A percentile compares a stretch with the other conserved stretches of the same genome.
Conservation (phyloP, 2,329 filamentous ascomycete species). For the Nothophaeocryptopus gaeumannii region DNA sequence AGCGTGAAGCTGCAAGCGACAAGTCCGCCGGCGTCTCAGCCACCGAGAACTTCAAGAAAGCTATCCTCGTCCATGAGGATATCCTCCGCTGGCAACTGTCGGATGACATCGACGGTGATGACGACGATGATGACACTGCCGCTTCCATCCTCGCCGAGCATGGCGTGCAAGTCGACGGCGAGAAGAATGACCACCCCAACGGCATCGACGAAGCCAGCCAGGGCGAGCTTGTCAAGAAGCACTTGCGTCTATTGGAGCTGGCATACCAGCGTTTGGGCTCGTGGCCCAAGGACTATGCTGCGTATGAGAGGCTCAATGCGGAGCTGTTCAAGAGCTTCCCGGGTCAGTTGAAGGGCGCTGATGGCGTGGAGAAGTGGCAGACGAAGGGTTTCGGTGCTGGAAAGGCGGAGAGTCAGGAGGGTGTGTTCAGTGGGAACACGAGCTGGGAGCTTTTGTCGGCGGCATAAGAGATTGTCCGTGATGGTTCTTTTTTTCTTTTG, state of each 20-base stretch:
- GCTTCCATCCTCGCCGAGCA: constrained; percentile 38
- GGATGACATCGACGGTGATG: constrained; percentile 31
- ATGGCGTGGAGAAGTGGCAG: constrained; percentile 50
- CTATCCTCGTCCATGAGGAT: constrained; percentile 35
- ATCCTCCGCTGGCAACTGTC: constrained; percentile 30
- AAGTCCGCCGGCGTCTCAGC: constrained; percentile 36
- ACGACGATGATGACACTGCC: constrained; percentile 38
- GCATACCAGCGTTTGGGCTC: constrained; percentile 43
- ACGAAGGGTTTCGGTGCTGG: constrained; percentile 46
- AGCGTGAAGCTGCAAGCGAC: constrained; percentile 36
- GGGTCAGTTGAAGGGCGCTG: constrained; percentile 40
- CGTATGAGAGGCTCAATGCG: constrained; percentile 49
- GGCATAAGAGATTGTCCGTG: too few species aligned
- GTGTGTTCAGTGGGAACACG: constrained; percentile 32
- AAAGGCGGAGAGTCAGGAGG: constrained; percentile 45
- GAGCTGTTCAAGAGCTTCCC: constrained; percentile 44
- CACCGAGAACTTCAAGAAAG: constrained; percentile 41
- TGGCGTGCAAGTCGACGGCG: constrained; percentile 32
- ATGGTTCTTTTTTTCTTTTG: too few species aligned
- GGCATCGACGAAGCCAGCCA: constrained; percentile 28
- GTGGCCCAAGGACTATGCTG: constrained; percentile 48
- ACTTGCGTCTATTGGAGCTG: constrained; percentile 39
- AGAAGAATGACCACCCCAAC: constrained; percentile 24
- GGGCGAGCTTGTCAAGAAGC: constrained; percentile 34
- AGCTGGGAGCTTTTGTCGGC: constrained; percentile 33